Percentiles rank a stretch among this genome's conserved stretches.
These are phyloP conservation scores for Clathrus columnatus DNA, from an alignment of 768 basidiomycete genomes.

Conservation along the genomic window DNA sequence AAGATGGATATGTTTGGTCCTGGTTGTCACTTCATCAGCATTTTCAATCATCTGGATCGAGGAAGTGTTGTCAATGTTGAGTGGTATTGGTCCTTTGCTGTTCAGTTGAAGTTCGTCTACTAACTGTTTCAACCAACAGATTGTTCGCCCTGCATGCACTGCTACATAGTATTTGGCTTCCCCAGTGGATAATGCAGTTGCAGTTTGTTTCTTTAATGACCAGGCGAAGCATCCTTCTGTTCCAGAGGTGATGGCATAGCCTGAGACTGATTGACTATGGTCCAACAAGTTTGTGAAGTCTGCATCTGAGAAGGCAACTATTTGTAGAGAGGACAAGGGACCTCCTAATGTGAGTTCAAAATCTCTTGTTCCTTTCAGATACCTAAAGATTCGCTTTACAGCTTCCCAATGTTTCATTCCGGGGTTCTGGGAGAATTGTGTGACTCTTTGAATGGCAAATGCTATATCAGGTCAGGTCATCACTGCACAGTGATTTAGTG, in stretches of 20 bases:
- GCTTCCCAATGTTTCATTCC: conserved; percentile 9
- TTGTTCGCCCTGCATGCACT: not conserved
- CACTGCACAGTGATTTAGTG: conserved; percentile 16
- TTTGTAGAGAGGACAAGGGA: not conserved
- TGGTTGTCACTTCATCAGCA: conserved; percentile 20
- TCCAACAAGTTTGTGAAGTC: not conserved
- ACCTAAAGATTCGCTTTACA: conserved; percentile 9
- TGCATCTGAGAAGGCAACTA: not conserved
- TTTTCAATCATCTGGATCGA: conserved; percentile 18
- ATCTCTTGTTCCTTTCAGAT: conserved; percentile 1
- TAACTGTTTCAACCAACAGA: not conserved
- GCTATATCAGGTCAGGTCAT: conserved; percentile 20
- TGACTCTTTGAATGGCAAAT: conserved; percentile 12
- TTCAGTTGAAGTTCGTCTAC: not conserved
- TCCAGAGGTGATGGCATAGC: not conserved
- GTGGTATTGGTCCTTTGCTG: not conserved
- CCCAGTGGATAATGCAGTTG: not conserved
- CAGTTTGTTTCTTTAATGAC: conserved; percentile 5
- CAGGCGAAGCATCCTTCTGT: not conserved
- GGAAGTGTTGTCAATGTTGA: not conserved
- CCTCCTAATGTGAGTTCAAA: not conserved
- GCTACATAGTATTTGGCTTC: not conserved
- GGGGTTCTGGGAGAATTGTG: conserved; percentile 12
- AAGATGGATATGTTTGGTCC: conserved; percentile 32
- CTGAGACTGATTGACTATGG: not conserved